Percentiles rank a stretch among this genome's conserved stretches.
phyloP scores from a whole-genome alignment of 2,329 filamentous ascomycete species.

The Nannizziopsis barbatae region DNA sequence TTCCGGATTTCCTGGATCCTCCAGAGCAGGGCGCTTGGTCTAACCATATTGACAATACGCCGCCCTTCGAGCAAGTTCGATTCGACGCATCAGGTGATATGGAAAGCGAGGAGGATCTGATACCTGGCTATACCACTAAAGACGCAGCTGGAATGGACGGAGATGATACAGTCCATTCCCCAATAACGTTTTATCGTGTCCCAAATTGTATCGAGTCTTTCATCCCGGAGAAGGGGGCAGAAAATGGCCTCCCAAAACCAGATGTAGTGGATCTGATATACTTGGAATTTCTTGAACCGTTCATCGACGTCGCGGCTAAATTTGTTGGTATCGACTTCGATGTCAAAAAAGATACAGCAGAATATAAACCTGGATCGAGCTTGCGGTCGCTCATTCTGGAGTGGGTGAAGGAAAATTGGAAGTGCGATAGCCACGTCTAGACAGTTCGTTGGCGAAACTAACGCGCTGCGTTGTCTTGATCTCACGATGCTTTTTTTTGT shows the following conservation, averaged over 20 bases:
- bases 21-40: conserved; percentile 34
- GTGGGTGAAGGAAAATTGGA: conserved; percentile 50
- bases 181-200: conserved; percentile 61
- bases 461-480: background rate
- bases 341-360: conserved; percentile 38
- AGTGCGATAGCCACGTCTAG: conserved; percentile 19
- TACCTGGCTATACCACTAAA: conserved; percentile 74
- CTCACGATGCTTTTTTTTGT: background rate
- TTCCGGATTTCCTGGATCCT: conserved; percentile 29
- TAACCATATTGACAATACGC: conserved; percentile 14
- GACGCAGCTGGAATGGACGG: conserved; percentile 77
- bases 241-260: conserved; percentile 34
- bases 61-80: conserved; percentile 3
- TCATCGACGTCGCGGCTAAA: conserved; percentile 63
- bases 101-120: conserved; percentile 26
- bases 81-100: conserved; percentile 8
- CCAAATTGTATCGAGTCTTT: conserved; percentile 74
- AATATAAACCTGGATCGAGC: conserved; percentile 43
- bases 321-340: conserved; percentile 44
- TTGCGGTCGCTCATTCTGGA: conserved; percentile 48
- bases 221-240: conserved; percentile 37
- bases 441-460: background rate
- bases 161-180: conserved; percentile 75
- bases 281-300: conserved; percentile 79
- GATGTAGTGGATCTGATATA: conserved; percentile 78